These are phyloP conservation scores for Zychaea mexicana DNA, from an alignment of 371 early-diverging fungal genomes.

Conservation along the genomic window DNA sequence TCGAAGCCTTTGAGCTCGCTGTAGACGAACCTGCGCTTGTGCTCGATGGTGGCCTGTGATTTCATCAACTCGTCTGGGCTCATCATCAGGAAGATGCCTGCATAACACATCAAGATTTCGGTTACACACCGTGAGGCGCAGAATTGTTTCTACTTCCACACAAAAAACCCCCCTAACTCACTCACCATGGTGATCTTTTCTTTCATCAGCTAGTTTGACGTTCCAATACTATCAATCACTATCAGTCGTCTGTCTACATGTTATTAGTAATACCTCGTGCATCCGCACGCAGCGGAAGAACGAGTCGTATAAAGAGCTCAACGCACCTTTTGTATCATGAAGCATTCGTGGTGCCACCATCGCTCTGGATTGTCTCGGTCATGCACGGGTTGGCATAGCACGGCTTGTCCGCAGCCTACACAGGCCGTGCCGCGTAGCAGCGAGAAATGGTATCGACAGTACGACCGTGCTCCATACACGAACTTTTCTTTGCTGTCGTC, in stretches of 20 bases:
- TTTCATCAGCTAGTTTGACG: slow-evolving; percentile 6
- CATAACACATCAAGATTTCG: neutral
- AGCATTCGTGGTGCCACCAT: slow-evolving; percentile 97
- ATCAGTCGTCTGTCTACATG: too few relatives aligned
- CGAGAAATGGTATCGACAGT: slow-evolving; percentile 90
- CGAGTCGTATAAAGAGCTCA: neutral
- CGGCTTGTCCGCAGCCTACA: slow-evolving; percentile 88
- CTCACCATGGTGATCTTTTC: slow-evolving; percentile 15
- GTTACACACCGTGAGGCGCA: neutral
- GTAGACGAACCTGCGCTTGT: slow-evolving; percentile 15
- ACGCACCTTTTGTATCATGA: slow-evolving; percentile 88
- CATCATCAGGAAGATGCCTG: neutral
- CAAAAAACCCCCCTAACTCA: too few relatives aligned
- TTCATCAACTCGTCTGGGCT: slow-evolving; percentile 7
- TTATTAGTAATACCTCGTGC: neutral
- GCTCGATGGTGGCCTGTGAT: slow-evolving; percentile 12
- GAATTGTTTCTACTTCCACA: neutral
- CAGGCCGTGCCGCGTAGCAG: slow-evolving; percentile 80
- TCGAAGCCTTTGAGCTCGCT: slow-evolving; percentile 41
- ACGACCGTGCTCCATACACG: slow-evolving; percentile 81
- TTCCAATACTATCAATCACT: slow-evolving; percentile 27
- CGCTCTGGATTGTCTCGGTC: slow-evolving; percentile 68
- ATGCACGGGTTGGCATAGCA: slow-evolving; percentile 88
- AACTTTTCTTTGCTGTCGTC: slow-evolving; percentile 40
- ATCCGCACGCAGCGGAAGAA: neutral